Evolutionary conservation across 1,284 basidiomycete species (phyloP).

Genomic region (Leucoagaricus sp.): DNA sequence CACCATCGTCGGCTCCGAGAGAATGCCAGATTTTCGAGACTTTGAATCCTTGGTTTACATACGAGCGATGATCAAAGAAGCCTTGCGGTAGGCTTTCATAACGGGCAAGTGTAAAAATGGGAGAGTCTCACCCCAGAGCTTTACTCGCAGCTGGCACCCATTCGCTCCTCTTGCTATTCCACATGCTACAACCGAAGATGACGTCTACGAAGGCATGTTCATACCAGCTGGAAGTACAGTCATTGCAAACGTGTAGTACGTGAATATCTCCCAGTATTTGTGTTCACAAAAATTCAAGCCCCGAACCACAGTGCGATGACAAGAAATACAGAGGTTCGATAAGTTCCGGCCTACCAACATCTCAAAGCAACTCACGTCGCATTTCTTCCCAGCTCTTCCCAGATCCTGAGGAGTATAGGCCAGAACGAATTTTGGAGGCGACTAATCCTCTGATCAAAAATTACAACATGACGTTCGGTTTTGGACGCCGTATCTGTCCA

Average conservation of each 20-base stretch:
- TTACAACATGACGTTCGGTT: constrained; percentile 43
- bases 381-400: constrained; percentile 25
- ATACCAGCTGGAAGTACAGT: constrained; percentile 45
- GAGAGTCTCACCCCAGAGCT: not conserved
- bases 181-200: constrained; percentile 40
- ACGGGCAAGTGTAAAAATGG: not conserved
- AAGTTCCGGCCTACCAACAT: not conserved
- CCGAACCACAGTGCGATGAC: constrained; percentile 20
- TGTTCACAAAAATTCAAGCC: constrained; percentile 1
- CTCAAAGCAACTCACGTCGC: not conserved
- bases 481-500: constrained; percentile 48
- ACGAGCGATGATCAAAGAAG: constrained; percentile 43
- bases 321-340: constrained; percentile 19
- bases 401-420: constrained; percentile 39
- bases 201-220: constrained; percentile 39
- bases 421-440: constrained; percentile 39
- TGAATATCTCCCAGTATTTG: not conserved
- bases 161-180: constrained; percentile 42
- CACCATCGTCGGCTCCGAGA: constrained; percentile 38
- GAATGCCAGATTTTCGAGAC: constrained; percentile 49
- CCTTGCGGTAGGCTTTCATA: constrained; percentile 15
- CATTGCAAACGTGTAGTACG: constrained; percentile 41
- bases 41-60: constrained; percentile 42
- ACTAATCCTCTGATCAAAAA: constrained; percentile 23
- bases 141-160: constrained; percentile 44